Conservation (phyloP, 148 eudicot genomes). For the Limonium bicolor region DNA sequence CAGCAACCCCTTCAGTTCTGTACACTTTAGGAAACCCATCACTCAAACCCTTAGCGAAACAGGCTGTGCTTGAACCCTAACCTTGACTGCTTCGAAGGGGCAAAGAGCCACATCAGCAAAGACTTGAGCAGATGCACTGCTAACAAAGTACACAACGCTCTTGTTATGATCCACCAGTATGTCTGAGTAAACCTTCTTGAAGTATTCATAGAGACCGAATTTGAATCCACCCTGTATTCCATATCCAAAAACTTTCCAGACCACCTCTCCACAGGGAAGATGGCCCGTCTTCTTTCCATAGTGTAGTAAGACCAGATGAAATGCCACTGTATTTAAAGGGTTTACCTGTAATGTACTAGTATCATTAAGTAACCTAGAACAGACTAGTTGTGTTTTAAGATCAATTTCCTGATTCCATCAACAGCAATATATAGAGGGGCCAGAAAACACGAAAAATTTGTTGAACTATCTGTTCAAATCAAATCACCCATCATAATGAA, state of each 20-base stretch:
- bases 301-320: constrained; percentile 40
- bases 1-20: constrained; percentile 57
- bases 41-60: constrained; percentile 69
- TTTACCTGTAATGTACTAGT: constrained; percentile 35
- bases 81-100: constrained; percentile 89
- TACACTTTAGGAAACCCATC: constrained; percentile 90
- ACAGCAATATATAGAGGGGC: too few relatives aligned
- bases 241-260: constrained; percentile 88
- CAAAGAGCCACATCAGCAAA: constrained; percentile 86
- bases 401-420: too few relatives aligned
- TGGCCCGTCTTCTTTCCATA: constrained; percentile 73
- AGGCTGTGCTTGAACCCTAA: constrained; percentile 78
- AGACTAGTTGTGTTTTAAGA: too few relatives aligned
- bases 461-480: too few relatives aligned
- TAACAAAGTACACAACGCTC: constrained; percentile 62
- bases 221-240: constrained; percentile 87
- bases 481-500: too few relatives aligned
- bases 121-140: constrained; percentile 93
- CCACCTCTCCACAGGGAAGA: constrained; percentile 98
- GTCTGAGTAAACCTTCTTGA: constrained; percentile 68
- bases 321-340: constrained; percentile 59
- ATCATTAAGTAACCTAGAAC: too few relatives aligned
- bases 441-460: too few relatives aligned
- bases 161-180: constrained; percentile 46
- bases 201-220: constrained; percentile 89